Evolutionary conservation across 2,329 filamentous ascomycete genomes (phyloP).

Genomic region (Paraphoma sp.): DNA sequence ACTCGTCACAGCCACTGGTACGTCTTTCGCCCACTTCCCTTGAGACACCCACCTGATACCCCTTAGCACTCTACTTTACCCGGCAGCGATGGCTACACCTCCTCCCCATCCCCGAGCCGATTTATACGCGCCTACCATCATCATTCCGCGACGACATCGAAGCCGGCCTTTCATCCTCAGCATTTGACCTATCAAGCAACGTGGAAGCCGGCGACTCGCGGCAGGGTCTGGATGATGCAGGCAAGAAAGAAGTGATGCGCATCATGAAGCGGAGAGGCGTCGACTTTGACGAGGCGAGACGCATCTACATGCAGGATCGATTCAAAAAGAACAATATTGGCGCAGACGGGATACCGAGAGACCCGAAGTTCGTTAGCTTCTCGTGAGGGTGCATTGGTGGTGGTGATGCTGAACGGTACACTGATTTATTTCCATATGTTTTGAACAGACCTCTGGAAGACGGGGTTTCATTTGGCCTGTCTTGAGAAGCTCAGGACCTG

Average conservation of each 20-base stretch:
- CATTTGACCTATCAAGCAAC: conserved; percentile 84
- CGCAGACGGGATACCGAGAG: conserved; percentile 82
- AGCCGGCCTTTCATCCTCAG: conserved; percentile 79
- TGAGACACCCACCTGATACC: conserved; percentile 18
- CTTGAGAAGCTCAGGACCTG: too few relatives aligned
- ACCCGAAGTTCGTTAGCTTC: conserved; percentile 97
- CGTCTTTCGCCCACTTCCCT: conserved; percentile 17
- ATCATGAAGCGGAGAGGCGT: conserved; percentile 90
- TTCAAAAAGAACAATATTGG: conserved; percentile 90
- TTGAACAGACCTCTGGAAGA: neutral
- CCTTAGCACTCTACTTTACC: conserved; percentile 76
- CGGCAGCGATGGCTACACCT: conserved; percentile 77
- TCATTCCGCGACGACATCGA: conserved; percentile 87
- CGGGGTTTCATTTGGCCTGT: too few relatives aligned
- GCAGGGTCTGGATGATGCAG: conserved; percentile 78
- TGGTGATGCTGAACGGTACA: neutral
- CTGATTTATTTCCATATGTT: conserved; percentile 1
- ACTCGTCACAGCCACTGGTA: conserved; percentile 74
- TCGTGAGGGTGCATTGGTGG: conserved; percentile 50
- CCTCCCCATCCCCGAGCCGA: conserved; percentile 67
- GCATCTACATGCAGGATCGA: conserved; percentile 82
- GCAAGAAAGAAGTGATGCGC: conserved; percentile 80
- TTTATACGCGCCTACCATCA: conserved; percentile 79
- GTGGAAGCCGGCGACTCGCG: conserved; percentile 79
- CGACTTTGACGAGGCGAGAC: conserved; percentile 88